These are phyloP conservation scores for Podaxis sp. DNA, from an alignment of 768 basidiomycete species.

Conservation along the genomic window DNA sequence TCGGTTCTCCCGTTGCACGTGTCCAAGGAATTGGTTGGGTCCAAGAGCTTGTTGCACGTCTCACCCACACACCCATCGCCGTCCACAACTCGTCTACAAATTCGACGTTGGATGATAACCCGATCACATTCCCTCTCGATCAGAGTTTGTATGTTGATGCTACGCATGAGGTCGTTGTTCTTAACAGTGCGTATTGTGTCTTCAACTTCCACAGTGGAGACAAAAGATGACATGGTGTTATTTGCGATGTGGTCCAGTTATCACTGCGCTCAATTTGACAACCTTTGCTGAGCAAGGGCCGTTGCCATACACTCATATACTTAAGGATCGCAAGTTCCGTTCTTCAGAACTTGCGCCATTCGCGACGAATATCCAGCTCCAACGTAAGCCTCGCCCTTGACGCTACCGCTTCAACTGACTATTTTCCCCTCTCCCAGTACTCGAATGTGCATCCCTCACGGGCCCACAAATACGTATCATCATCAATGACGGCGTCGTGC, in stretches of 20 bases:
- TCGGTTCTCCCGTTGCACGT: slow-evolving; percentile 78
- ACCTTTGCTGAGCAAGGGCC: slow-evolving; percentile 73
- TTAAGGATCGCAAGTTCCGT: slow-evolving; percentile 62
- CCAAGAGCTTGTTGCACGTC: slow-evolving; percentile 80
- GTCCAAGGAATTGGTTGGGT: slow-evolving; percentile 78
- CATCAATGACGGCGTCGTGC: slow-evolving; percentile 85
- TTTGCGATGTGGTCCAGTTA: slow-evolving; percentile 39
- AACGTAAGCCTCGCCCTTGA: slow-evolving; percentile 47
- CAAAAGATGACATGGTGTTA: background rate
- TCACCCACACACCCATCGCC: slow-evolving; percentile 71
- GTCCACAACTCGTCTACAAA: slow-evolving; percentile 84
- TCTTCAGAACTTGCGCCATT: slow-evolving; percentile 82
- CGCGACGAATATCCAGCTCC: slow-evolving; percentile 86
- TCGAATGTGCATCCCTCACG: slow-evolving; percentile 52
- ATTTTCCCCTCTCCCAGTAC: slow-evolving; percentile 39
- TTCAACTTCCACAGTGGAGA: too few relatives aligned
- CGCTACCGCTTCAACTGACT: background rate
- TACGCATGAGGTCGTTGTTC: slow-evolving; percentile 87
- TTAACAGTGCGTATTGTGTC: slow-evolving; percentile 52
- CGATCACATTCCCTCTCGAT: slow-evolving; percentile 66
- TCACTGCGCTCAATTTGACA: slow-evolving; percentile 84
- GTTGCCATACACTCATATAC: slow-evolving; percentile 72
- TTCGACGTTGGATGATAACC: slow-evolving; percentile 69
- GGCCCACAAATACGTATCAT: slow-evolving; percentile 73
- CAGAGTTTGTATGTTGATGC: slow-evolving; percentile 84